A percentile compares a stretch with the other conserved stretches of the same genome.
Conservation (phyloP, 805 yeast genomes). For the Ascoidea tarda region DNA sequence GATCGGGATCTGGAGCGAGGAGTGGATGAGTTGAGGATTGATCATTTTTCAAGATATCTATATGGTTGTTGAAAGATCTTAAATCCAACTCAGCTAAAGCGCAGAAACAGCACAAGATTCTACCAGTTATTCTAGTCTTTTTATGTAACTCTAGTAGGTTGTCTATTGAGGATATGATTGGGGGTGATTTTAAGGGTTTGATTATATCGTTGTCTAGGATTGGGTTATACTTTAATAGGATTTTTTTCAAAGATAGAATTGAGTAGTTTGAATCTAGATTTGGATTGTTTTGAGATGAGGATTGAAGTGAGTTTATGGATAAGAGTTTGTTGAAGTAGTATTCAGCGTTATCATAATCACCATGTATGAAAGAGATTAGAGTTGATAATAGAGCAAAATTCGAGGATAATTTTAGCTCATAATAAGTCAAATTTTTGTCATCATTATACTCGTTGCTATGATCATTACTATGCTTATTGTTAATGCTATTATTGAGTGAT, state of each 20-base stretch:
- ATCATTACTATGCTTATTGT: not conserved
- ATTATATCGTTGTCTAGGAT: slow-evolving; percentile 11
- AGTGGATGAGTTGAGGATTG: too few species aligned
- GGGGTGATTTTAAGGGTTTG: slow-evolving; percentile 1
- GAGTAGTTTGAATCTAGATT: not conserved
- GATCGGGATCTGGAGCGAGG: too few species aligned
- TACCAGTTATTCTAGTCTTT: slow-evolving; percentile 18
- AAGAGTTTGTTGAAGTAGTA: slow-evolving; percentile 3
- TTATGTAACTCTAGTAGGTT: slow-evolving; percentile 14
- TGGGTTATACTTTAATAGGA: slow-evolving; percentile 12
- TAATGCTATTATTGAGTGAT: not conserved
- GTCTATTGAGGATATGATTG: slow-evolving; percentile 10
- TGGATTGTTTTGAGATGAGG: not conserved
- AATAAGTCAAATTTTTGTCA: not conserved
- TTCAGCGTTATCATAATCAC: slow-evolving; percentile 11
- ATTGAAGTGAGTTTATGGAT: not conserved
- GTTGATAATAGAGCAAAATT: slow-evolving; percentile 11
- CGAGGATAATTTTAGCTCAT: slow-evolving; percentile 2
- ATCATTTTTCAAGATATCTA: slow-evolving; percentile 10
- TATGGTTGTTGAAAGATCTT: slow-evolving; percentile 7
- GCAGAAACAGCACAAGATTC: slow-evolving; percentile 22
- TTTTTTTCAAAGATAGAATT: slow-evolving; percentile 4
- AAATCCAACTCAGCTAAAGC: slow-evolving; percentile 16
- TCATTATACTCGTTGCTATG: not conserved
- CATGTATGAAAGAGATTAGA: slow-evolving; percentile 13